Evolutionary conservation across 495 filamentous ascomycete species (phyloP), one percentile per base, ranked within the genome.

Genomic region (Talaromyces adpressus): DNA sequence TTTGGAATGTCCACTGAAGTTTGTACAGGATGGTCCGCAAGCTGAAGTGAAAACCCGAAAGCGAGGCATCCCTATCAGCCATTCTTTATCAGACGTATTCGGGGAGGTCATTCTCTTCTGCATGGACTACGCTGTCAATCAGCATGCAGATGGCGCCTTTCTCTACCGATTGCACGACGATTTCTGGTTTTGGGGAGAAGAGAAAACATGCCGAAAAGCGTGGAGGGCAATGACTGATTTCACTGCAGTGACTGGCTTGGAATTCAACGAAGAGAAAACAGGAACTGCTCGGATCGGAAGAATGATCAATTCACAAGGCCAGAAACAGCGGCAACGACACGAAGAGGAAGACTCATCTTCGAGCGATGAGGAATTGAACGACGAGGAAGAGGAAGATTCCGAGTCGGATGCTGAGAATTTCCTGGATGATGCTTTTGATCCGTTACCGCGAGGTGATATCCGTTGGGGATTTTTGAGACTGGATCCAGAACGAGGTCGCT

Each of bases 91-190:
- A 22, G 77, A 83, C 51, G 69, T 84, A 45, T 81, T 88, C 52
- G 84, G 84, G 4, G 87, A 90, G 63, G 75, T 77, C 0, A 72
- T 88, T 11, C 71, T 90, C 0, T 89, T 89, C 69, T 85, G 82
- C 64, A 79, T 90, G 70, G 87, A 90, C 65, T 87, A 82, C 62
- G 74, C 84, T 1, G 79, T 90, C 49, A 90, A 89, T 62, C 82
- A 88, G 62, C 68, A 68, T 8, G 81, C 87, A 0, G 68, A 83
- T 6, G 77, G 77, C 1, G 70, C 75, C 6, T 75, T 81, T 34
- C 70, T 89, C 14, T 87, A 86, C 64, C 84, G 87, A 6, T 75
- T 89, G 39, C 81, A 87, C 63, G 87, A 89, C 66, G 87, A 89
- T 67, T 83, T 89, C 64, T 89, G 87, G 87, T 82, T 89, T 65